A percentile compares a stretch with the other conserved stretches of the same genome.
These are phyloP conservation scores for Naganishia kalamii DNA, from an alignment of 768 basidiomycete species.

Conservation along the genomic window DNA sequence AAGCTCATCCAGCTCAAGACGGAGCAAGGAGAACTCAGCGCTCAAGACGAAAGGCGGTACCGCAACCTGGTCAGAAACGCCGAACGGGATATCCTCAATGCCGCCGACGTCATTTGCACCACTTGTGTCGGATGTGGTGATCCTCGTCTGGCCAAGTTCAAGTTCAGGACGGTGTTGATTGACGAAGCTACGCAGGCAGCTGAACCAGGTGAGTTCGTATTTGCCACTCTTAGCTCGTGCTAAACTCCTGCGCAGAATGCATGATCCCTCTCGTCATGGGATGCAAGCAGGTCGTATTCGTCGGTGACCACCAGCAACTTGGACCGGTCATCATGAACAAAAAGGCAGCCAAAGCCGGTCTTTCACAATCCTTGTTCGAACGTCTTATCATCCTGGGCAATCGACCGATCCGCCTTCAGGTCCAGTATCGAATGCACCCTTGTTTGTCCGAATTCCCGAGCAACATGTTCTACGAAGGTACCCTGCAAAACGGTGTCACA, in stretches of 20 bases:
- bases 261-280: constrained; percentile 99
- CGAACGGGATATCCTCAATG: constrained; percentile 92
- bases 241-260: constrained; percentile 61
- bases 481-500: constrained; percentile 96
- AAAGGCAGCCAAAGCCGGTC: constrained; percentile 96
- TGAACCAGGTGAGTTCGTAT: constrained; percentile 66
- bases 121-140: constrained; percentile 98
- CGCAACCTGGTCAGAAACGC: constrained; percentile 90
- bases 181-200: constrained; percentile 98
- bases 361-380: constrained; percentile 97
- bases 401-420: constrained; percentile 93
- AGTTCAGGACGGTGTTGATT: constrained; percentile 96
- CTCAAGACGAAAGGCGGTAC: constrained; percentile 94
- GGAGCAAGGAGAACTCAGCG: constrained; percentile 93
- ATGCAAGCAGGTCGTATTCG: constrained; percentile 95
- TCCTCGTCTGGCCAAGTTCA: constrained; percentile 89
- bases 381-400: constrained; percentile 91
- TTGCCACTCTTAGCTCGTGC: not conserved
- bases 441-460: constrained; percentile 98
- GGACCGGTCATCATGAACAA: constrained; percentile 99
- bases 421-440: constrained; percentile 99
- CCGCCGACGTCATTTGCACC: constrained; percentile 96
- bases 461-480: constrained; percentile 99
- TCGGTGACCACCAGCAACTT: constrained; percentile 93
- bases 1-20: constrained; percentile 97